Percentiles rank a stretch among this genome's conserved stretches.
Evolutionary conservation across 495 filamentous ascomycete genomes (phyloP).

Genomic region (Lophiostoma macrostomum): DNA sequence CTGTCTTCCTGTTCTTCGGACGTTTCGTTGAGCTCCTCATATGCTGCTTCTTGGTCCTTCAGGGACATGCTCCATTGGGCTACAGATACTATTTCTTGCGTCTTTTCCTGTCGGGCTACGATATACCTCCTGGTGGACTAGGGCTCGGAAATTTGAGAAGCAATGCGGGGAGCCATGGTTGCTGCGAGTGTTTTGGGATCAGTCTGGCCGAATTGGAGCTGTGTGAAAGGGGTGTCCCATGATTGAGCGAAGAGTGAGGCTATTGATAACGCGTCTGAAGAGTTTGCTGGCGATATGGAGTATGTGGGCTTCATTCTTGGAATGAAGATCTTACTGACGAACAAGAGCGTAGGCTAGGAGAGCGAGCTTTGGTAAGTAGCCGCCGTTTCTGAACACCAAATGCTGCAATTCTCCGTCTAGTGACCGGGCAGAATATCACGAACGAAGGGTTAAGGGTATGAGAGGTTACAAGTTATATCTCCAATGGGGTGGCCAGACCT

Average conservation of each 20-base stretch:
- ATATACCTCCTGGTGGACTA: not conserved
- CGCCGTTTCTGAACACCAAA: no score
- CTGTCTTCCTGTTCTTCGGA: slow-evolving; percentile 15
- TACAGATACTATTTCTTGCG: slow-evolving; percentile 9
- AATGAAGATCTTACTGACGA: not conserved
- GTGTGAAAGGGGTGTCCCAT: slow-evolving; percentile 25
- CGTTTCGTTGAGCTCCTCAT: not conserved
- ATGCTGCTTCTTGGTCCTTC: not conserved
- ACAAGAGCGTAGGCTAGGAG: slow-evolving; percentile 1
- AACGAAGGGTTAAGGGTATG: no score
- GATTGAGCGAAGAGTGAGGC: slow-evolving; percentile 25
- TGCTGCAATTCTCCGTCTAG: no score
- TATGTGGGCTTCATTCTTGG: not conserved
- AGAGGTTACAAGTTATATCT: no score
- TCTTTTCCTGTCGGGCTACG: slow-evolving; percentile 1
- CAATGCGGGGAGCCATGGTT: slow-evolving; percentile 22
- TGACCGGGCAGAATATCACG: no score
- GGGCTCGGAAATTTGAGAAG: slow-evolving; percentile 11
- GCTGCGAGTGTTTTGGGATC: slow-evolving; percentile 5
- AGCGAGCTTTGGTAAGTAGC: no score
- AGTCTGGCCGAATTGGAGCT: slow-evolving; percentile 27
- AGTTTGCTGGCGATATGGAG: not conserved
- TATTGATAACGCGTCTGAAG: slow-evolving; percentile 13
- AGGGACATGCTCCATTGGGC: slow-evolving; percentile 23
- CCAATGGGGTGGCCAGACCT: no score